Evolutionary conservation across 2,329 filamentous ascomycete species (phyloP).

Genomic region (Claviceps sorghi): DNA sequence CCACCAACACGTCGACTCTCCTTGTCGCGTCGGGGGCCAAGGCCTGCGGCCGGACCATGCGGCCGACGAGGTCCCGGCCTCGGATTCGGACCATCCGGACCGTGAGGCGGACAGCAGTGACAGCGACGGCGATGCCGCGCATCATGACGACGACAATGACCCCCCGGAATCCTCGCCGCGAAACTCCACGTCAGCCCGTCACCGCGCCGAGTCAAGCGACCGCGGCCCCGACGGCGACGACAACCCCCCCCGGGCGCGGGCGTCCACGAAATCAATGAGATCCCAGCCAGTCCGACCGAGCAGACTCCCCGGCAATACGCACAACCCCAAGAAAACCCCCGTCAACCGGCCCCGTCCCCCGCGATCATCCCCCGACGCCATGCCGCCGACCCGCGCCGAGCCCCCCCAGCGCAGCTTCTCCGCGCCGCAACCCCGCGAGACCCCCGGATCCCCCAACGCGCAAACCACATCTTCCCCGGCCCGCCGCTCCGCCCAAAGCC

Average conservation of each 20-base stretch:
- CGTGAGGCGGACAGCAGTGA: constrained; percentile 14
- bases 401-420: constrained; percentile 6
- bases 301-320: neutral
- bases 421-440: neutral
- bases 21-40: constrained; percentile 12
- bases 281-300: constrained; percentile 13
- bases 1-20: constrained; percentile 11
- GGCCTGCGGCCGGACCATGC: constrained; percentile 1
- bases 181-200: constrained; percentile 36
- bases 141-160: constrained; percentile 32
- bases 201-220: constrained; percentile 30
- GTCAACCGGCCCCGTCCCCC: constrained; percentile 13
- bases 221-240: constrained; percentile 35
- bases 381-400: constrained; percentile 12
- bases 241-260: constrained; percentile 24
- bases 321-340: neutral
- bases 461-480: too few species aligned
- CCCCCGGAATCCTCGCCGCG: too few species aligned
- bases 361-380: constrained; percentile 18
- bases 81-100: neutral
- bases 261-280: constrained; percentile 11
- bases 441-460: too few species aligned
- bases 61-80: constrained; percentile 7
- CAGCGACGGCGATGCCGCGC: constrained; percentile 26
- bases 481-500: too few species aligned